These are phyloP conservation scores for Rhynchospora breviuscula DNA, from an alignment of 176 grass and related monocot species.

Conservation along the genomic window DNA sequence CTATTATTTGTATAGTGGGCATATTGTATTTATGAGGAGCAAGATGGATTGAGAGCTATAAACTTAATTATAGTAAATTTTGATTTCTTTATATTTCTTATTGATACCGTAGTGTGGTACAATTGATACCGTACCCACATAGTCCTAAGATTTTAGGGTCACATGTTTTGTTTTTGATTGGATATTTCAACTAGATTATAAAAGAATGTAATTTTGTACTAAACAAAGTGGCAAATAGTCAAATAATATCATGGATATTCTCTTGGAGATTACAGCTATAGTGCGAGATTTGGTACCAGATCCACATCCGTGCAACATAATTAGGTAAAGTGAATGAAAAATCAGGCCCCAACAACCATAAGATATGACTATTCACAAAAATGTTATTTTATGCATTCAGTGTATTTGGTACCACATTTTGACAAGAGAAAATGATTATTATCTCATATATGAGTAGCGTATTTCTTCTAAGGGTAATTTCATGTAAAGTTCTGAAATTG, in stretches of 20 bases:
- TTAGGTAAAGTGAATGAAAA: neutral
- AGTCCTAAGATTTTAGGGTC: neutral
- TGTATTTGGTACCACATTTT: neutral
- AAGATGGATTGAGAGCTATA: too few relatives aligned
- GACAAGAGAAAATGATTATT: neutral
- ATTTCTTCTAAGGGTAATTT: neutral
- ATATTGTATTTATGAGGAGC: too few relatives aligned
- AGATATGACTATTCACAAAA: neutral
- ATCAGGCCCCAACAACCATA: neutral
- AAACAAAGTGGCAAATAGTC: neutral
- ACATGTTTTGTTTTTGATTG: constrained; percentile 2
- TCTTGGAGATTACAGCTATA: neutral
- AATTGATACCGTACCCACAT: too few relatives aligned
- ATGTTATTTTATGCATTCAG: neutral
- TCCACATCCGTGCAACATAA: neutral
- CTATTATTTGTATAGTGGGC: too few relatives aligned
- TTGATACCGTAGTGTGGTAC: too few relatives aligned
- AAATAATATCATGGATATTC: neutral
- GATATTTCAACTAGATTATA: neutral
- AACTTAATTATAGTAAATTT: too few relatives aligned
- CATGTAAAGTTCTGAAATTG: neutral
- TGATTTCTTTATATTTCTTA: too few relatives aligned
- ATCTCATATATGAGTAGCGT: neutral
- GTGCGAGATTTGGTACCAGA: neutral
- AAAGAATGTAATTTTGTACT: neutral